Evolutionary conservation across 2,329 filamentous ascomycete species (phyloP).

Genomic region (Phaeomoniella chlamydospora): DNA sequence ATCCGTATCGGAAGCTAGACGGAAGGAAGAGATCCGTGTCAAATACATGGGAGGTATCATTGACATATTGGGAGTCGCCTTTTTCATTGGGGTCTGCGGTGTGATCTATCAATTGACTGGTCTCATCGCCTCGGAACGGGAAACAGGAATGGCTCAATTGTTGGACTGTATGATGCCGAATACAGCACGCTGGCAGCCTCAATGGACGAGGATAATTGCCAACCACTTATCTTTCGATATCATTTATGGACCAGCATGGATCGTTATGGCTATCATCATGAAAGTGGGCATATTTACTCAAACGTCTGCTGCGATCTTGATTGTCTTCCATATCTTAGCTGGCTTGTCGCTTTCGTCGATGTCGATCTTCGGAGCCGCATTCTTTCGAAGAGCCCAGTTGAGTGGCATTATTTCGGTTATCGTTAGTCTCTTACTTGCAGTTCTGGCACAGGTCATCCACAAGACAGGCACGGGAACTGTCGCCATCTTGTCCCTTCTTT

Average conservation of each 20-base stretch:
- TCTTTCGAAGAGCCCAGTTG: slow-evolving; percentile 78
- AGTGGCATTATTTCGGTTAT: slow-evolving; percentile 72
- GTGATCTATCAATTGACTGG: slow-evolving; percentile 79
- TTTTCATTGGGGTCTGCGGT: slow-evolving; percentile 66
- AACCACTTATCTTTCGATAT: slow-evolving; percentile 69
- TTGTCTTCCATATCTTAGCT: slow-evolving; percentile 61
- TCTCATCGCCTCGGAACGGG: slow-evolving; percentile 71
- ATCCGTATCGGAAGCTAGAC: slow-evolving; percentile 51
- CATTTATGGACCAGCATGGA: slow-evolving; percentile 71
- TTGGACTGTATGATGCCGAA: slow-evolving; percentile 88
- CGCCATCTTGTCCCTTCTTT: slow-evolving; percentile 57
- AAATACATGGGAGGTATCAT: slow-evolving; percentile 61
- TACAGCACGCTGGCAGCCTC: slow-evolving; percentile 57
- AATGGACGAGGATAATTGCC: slow-evolving; percentile 61
- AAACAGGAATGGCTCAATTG: slow-evolving; percentile 74
- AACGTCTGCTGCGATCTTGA: slow-evolving; percentile 49
- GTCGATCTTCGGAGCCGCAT: slow-evolving; percentile 64
- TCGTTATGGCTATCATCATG: slow-evolving; percentile 56
- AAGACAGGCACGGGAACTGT: slow-evolving; percentile 50
- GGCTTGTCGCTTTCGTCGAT: slow-evolving; percentile 67
- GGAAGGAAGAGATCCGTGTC: slow-evolving; percentile 48
- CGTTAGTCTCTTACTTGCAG: slow-evolving; percentile 57
- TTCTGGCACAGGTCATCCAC: slow-evolving; percentile 64
- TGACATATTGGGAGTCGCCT: slow-evolving; percentile 62
- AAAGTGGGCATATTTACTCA: slow-evolving; percentile 48